A percentile compares a stretch with the other conserved stretches of the same genome.
Conservation (phyloP, 1,284 basidiomycete species). For the Entoloma clypeatum region DNA sequence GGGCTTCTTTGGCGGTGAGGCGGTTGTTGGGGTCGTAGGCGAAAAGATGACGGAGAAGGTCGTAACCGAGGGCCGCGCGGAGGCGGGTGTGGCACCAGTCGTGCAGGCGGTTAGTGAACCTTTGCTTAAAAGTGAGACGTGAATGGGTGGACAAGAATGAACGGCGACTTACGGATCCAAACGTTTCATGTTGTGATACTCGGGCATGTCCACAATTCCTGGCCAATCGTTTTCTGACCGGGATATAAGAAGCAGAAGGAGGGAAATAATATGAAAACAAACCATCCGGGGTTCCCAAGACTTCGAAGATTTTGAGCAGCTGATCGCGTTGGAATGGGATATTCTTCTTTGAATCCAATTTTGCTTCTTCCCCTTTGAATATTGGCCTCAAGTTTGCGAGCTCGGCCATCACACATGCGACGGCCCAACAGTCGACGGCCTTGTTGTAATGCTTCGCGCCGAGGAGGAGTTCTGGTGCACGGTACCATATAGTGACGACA, state of each 20-base stretch:
- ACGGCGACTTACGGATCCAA: conserved; percentile 62
- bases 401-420: conserved; percentile 97
- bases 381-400: conserved; percentile 91
- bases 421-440: conserved; percentile 93
- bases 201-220: conserved; percentile 81
- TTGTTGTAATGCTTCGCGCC: conserved; percentile 97
- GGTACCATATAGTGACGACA: conserved; percentile 99
- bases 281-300: conserved; percentile 89
- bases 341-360: conserved; percentile 89
- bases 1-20: conserved; percentile 77
- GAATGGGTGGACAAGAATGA: conserved; percentile 8
- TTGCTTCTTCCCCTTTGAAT: conserved; percentile 99
- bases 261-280: conserved; percentile 20
- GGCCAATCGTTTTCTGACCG: conserved; percentile 80
- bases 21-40: conserved; percentile 89
- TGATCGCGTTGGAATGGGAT: conserved; percentile 96
- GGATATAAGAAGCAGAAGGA: background rate
- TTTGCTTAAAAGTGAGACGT: conserved; percentile 25
- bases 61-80: conserved; percentile 63
- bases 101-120: conserved; percentile 62
- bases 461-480: conserved; percentile 91
- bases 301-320: conserved; percentile 91
- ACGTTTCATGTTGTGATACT: conserved; percentile 80
- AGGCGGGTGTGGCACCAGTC: conserved; percentile 79
- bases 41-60: conserved; percentile 83